phyloP scores from a whole-genome alignment of 495 filamentous ascomycete species.

The Podospora didyma region DNA sequence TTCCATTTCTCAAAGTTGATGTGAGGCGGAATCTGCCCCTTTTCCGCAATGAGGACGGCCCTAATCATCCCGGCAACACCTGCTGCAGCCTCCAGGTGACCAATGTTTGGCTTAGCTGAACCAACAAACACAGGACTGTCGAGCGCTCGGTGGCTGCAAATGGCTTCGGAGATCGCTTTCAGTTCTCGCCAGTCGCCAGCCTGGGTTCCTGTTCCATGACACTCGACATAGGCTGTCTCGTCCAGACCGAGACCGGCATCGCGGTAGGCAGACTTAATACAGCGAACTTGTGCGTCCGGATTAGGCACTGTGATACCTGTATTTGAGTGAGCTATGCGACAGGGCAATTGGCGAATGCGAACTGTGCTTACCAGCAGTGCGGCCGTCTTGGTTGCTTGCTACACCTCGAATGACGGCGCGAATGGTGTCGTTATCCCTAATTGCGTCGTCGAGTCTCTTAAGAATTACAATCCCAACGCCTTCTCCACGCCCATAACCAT shows the following conservation, averaged over 20 bases:
- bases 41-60: slow-evolving; percentile 43
- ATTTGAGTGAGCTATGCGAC: slow-evolving; percentile 21
- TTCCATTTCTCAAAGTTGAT: slow-evolving; percentile 48
- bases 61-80: slow-evolving; percentile 54
- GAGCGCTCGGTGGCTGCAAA: slow-evolving; percentile 22
- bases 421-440: slow-evolving; percentile 48
- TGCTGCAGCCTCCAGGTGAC: slow-evolving; percentile 49
- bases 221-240: slow-evolving; percentile 45
- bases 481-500: slow-evolving; percentile 62
- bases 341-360: slow-evolving; percentile 9
- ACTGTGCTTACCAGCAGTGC: slow-evolving; percentile 29
- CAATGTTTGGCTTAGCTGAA: slow-evolving; percentile 53
- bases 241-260: slow-evolving; percentile 40
- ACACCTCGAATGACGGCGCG: slow-evolving; percentile 54
- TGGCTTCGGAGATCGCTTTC: slow-evolving; percentile 41
- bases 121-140: slow-evolving; percentile 44
- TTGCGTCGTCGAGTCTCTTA: slow-evolving; percentile 49
- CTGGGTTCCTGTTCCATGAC: slow-evolving; percentile 26
- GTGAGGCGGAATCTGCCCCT: slow-evolving; percentile 40
- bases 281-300: slow-evolving; percentile 43
- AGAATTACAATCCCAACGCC: slow-evolving; percentile 50
- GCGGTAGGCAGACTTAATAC: slow-evolving; percentile 46
- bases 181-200: slow-evolving; percentile 18
- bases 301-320: slow-evolving; percentile 51
- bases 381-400: slow-evolving; percentile 52